Base-by-base conservation (phyloP, 202 grass and related monocot genomes). In the Zoysia matrella region DNA sequence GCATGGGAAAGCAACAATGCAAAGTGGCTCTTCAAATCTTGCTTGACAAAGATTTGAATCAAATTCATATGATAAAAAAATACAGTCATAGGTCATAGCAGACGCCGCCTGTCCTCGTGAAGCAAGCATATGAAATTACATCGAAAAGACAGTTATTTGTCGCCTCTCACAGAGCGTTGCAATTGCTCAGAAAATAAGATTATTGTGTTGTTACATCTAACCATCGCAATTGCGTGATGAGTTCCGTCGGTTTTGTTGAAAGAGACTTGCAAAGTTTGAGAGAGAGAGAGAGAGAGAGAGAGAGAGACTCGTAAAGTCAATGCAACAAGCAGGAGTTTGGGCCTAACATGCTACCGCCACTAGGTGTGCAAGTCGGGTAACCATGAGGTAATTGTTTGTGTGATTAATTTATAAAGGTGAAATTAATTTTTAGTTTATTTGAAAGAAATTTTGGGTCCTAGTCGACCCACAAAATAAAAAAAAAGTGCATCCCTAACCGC, bases 191-290 rank as follows among this genome's bases (percentile, higher is more conserved):
- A 7, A 67, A n/a, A 68, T 4, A 47, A 30, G 22, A 30, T n/a
- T 11, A 6, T 14, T 56, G 1, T 53, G 13, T 72, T 41, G 68
- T 14, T 41, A 14, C 6, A 40, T 72, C 47, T 40, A 15, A 12
- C 36, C 14, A 4, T 30, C 22, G 40, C 42, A 68, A 69, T 69
- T 79, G 51, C 76, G 41, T 18, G 76, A 65, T 22, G 76, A 79
- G 18, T 55, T 67, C 50, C 14, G 64, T 51, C 12, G 3, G 3
- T 42, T 65, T 50, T 13, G 22, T n/a, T n/a, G 41, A 67, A 39
- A 6, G 11, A 0, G 43, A 75, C 55, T 45, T 12, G 40, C 1
- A 66, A 13, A 11, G 11, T 30, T 30, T 30, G 22, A 30, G 22
- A 30, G 22, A 30, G 22, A 30, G 22, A 30, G 22, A 30, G 22